These are phyloP conservation scores for Salix koriyanagi DNA, from an alignment of 345 rosid species.

Conservation along the genomic window DNA sequence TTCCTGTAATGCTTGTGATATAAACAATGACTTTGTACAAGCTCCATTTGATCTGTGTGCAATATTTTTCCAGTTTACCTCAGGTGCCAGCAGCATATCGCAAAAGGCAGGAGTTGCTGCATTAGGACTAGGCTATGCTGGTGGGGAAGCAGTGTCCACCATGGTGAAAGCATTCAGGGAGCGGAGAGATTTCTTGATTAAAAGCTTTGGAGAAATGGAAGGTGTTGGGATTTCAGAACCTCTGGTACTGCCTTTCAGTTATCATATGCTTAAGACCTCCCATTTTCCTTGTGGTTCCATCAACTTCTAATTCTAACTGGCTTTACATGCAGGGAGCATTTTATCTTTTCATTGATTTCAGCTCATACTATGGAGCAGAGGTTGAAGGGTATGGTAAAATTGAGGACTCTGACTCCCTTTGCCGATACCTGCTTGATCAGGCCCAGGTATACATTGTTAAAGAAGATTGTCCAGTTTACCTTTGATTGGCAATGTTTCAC, in stretches of 20 bases:
- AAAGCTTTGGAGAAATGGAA: slow-evolving; percentile 66
- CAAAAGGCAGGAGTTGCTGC: slow-evolving; percentile 93
- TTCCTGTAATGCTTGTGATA: background rate
- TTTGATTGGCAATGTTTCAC: background rate
- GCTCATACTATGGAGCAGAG: slow-evolving; percentile 73
- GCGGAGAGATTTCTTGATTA: slow-evolving; percentile 82
- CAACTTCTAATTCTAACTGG: background rate
- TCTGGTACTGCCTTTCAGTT: slow-evolving; percentile 47
- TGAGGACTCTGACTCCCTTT: slow-evolving; percentile 50
- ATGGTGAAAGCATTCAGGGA: slow-evolving; percentile 93
- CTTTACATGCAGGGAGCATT: slow-evolving; percentile 79
- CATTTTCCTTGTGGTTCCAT: background rate
- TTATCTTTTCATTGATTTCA: slow-evolving; percentile 80
- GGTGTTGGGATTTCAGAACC: slow-evolving; percentile 85
- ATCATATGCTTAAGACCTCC: background rate
- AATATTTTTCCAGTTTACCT: slow-evolving; percentile 46
- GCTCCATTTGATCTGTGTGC: slow-evolving; percentile 5
- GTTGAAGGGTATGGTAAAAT: slow-evolving; percentile 78
- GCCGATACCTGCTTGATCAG: slow-evolving; percentile 60
- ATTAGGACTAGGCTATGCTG: slow-evolving; percentile 88
- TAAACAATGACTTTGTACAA: background rate
- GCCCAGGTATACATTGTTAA: slow-evolving; percentile 43
- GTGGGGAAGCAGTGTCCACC: slow-evolving; percentile 73
- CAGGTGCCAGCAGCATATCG: slow-evolving; percentile 90
- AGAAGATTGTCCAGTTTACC: background rate